Conservation (phyloP, 2,329 filamentous ascomycete genomes). For the Aspergillus hiratsukae region DNA sequence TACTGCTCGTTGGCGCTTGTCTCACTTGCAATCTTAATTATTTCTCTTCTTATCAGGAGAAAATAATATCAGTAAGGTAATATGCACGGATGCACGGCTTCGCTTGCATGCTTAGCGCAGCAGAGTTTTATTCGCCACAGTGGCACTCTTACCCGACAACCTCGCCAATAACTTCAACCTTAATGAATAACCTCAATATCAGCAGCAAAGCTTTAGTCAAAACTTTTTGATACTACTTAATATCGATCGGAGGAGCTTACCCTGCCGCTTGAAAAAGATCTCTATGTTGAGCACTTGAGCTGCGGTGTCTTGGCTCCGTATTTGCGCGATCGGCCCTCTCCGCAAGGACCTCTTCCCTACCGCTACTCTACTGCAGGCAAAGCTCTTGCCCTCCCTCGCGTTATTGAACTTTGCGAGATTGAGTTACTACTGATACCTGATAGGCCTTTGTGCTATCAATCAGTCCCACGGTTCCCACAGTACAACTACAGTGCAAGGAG, state of each 20-base stretch:
- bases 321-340: neutral
- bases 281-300: neutral
- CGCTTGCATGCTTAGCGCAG: neutral
- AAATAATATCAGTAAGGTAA: neutral
- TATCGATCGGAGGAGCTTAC: neutral
- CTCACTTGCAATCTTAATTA: neutral
- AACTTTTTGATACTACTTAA: neutral
- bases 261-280: neutral
- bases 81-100: neutral
- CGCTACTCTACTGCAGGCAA: neutral
- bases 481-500: neutral
- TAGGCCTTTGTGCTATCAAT: neutral
- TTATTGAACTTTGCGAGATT: neutral
- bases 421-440: neutral
- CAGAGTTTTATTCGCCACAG: conserved; percentile 2
- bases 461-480: neutral
- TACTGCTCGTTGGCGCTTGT: neutral
- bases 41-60: neutral
- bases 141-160: neutral
- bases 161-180: neutral
- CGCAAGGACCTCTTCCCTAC: neutral
- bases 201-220: neutral
- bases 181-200: neutral
- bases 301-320: neutral
- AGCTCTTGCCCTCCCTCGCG: neutral